phyloP scores from a whole-genome alignment of 1,284 basidiomycete genomes.

The Phellopilus nigrolimitatus region DNA sequence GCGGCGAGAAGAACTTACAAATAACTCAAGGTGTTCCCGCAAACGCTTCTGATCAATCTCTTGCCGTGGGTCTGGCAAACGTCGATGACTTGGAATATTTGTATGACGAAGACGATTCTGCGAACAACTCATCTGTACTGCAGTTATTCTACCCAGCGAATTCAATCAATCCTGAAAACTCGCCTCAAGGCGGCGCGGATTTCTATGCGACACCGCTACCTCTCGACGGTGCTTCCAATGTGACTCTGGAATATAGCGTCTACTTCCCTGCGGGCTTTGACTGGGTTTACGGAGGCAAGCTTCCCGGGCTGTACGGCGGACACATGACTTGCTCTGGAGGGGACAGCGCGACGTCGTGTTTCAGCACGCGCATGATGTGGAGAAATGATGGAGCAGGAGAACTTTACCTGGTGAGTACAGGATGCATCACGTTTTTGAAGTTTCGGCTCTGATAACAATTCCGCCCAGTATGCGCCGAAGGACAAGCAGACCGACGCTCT shows the following conservation, averaged over 20 bases:
- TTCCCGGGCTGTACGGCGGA: conserved; percentile 71
- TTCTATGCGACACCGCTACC: conserved; percentile 26
- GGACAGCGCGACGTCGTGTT: conserved; percentile 55
- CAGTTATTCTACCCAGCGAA: conserved; percentile 27
- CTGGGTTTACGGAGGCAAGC: conserved; percentile 66
- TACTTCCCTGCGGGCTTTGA: conserved; percentile 31
- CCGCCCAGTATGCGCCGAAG: conserved; percentile 36
- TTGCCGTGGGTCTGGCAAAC: conserved; percentile 8
- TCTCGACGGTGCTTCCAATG: conserved; percentile 23
- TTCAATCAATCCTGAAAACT: conserved; percentile 27
- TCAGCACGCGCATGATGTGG: conserved; percentile 77
- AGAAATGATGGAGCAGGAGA: conserved; percentile 55
- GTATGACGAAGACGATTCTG: conserved; percentile 20
- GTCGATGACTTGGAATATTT: conserved; percentile 6
- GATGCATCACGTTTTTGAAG: conserved; percentile 18
- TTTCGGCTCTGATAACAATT: conserved; percentile 1
- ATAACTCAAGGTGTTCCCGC: conserved; percentile 41
- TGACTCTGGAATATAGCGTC: conserved; percentile 27
- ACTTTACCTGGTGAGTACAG: conserved; percentile 69
- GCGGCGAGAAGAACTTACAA: conserved; percentile 51
- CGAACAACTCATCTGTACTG: conserved; percentile 32
- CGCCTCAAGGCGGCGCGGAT: conserved; percentile 28
- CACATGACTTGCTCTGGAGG: conserved; percentile 65
- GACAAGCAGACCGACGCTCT: conserved; percentile 44
- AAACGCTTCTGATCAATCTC: conserved; percentile 28